Evolutionary conservation across 1,284 basidiomycete species (phyloP).

Genomic region (Apiotrichum veenhuisii): DNA sequence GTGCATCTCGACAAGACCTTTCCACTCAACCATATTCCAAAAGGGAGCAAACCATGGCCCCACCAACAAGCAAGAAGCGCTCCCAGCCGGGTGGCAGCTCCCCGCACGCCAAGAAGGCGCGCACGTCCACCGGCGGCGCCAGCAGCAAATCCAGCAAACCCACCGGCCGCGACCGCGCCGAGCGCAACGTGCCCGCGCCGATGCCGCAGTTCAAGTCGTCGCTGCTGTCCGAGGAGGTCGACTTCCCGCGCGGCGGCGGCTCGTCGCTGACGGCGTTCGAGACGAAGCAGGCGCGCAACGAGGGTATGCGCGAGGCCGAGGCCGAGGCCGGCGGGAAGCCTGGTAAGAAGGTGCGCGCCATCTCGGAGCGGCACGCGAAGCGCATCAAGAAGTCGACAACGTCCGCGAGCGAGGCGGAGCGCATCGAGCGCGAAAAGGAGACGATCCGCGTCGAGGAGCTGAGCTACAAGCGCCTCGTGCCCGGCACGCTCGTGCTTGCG

Average conservation of each 20-base stretch:
- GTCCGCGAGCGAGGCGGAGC: constrained; percentile 54
- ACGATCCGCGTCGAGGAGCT: constrained; percentile 68
- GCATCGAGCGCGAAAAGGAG: constrained; percentile 44
- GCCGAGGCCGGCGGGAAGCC: constrained; percentile 60
- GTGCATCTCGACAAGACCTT: too few species aligned
- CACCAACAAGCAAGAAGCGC: constrained; percentile 20
- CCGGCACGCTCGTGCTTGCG: constrained; percentile 82
- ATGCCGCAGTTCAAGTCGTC: constrained; percentile 46
- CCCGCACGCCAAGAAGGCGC: constrained; percentile 15
- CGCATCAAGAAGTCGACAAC: constrained; percentile 53
- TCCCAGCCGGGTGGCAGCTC: constrained; percentile 11
- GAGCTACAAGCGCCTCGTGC: constrained; percentile 86
- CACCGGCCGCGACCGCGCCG: not conserved
- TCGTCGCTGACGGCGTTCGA: constrained; percentile 79
- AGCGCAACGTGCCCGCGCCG: constrained; percentile 25
- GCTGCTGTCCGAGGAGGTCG: constrained; percentile 68
- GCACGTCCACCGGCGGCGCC: constrained; percentile 4
- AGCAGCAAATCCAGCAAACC: not conserved
- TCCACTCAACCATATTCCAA: not conserved
- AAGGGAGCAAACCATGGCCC: constrained; percentile 15
- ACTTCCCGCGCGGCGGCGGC: constrained; percentile 87
- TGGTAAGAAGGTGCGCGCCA: constrained; percentile 34
- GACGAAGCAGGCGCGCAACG: constrained; percentile 76
- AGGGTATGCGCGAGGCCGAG: constrained; percentile 79
- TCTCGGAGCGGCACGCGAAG: constrained; percentile 39